Conservation (phyloP, 2,329 filamentous ascomycete species). For the Beauveria caledonica region DNA sequence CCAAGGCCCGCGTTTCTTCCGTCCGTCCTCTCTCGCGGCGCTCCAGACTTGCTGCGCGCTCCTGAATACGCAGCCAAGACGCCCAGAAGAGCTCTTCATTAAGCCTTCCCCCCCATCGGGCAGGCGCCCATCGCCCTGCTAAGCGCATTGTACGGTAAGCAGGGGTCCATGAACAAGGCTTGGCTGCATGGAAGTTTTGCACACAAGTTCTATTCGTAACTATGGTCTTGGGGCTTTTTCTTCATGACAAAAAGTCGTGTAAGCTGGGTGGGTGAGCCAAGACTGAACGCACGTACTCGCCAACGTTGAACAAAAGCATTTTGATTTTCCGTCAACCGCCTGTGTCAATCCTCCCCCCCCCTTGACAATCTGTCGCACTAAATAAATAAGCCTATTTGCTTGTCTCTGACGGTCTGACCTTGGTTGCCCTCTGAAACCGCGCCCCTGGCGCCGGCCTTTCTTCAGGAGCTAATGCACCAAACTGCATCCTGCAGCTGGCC, state of each 20-base stretch:
- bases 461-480: not conserved
- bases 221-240: no score
- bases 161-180: not conserved
- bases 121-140: constrained; percentile 1
- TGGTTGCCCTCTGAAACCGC: not conserved
- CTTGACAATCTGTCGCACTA: not conserved
- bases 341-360: not conserved
- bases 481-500: not conserved
- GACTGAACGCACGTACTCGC: not conserved
- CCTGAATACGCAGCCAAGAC: not conserved
- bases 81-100: not conserved
- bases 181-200: not conserved
- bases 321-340: not conserved
- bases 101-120: not conserved
- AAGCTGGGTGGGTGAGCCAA: not conserved
- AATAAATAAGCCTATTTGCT: not conserved
- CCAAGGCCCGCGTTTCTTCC: no score
- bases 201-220: no score
- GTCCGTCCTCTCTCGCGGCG: not conserved
- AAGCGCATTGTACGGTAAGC: not conserved
- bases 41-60: not conserved
- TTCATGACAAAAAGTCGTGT: no score
- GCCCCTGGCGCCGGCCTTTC: not conserved
- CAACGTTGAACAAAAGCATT: not conserved
- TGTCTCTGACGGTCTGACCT: not conserved